phyloP scores from a whole-genome alignment of 2,329 filamentous ascomycete genomes.

The Neopestalotiopsis sp. region DNA sequence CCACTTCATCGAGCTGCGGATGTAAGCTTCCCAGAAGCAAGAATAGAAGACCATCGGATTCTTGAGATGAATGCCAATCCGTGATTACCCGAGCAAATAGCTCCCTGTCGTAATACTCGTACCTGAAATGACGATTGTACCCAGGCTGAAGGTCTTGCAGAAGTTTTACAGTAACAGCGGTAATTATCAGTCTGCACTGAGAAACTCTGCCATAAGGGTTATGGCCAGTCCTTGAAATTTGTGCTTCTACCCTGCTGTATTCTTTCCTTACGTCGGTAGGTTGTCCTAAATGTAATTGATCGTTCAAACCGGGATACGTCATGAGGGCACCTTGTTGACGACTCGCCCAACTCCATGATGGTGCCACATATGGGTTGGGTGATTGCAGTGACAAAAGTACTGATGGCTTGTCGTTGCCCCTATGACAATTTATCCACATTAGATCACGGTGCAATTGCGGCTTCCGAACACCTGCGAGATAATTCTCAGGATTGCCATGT shows the following conservation, averaged over 20 bases:
- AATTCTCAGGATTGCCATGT: neutral
- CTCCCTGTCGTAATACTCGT: neutral
- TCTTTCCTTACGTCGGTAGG: neutral
- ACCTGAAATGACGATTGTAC: neutral
- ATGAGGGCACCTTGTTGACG: neutral
- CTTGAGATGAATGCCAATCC: neutral
- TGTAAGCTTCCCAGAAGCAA: neutral
- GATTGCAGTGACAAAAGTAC: neutral
- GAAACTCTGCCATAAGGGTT: neutral
- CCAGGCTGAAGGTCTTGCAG: neutral
- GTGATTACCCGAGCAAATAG: neutral
- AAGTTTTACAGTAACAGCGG: neutral
- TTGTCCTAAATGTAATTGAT: neutral
- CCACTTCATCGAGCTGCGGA: neutral
- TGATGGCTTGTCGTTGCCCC: neutral
- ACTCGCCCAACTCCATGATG: neutral
- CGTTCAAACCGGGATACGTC: accelerated
- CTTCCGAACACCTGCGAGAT: neutral
- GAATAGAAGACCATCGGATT: neutral
- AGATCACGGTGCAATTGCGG: neutral
- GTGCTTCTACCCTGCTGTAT: neutral
- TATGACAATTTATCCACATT: neutral
- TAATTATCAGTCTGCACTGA: neutral
- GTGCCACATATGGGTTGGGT: neutral
- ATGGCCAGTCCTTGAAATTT: neutral